A percentile compares a stretch with the other conserved stretches of the same genome.
Conservation (phyloP, 192 early-diverging fungal genomes). For the Linnemannia exigua region DNA sequence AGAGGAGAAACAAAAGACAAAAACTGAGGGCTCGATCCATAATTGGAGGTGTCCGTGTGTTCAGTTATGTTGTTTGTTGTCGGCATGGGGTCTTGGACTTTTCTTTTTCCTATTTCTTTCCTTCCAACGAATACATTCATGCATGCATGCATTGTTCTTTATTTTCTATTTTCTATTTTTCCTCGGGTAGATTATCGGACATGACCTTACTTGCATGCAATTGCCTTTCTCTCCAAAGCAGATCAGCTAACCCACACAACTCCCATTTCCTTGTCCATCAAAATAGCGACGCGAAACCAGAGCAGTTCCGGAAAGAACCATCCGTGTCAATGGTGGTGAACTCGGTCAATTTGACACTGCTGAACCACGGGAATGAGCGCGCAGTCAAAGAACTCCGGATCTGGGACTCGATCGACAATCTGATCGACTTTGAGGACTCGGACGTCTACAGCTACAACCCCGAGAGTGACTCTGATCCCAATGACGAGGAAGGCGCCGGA, state of each 20-base stretch:
- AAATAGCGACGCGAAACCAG: constrained; percentile 81
- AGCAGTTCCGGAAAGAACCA: constrained; percentile 85
- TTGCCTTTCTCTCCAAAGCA: not conserved
- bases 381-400: constrained; percentile 76
- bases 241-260: not conserved
- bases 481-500: constrained; percentile 87
- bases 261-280: not conserved
- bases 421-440: constrained; percentile 85
- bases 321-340: constrained; percentile 80
- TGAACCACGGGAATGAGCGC: constrained; percentile 83
- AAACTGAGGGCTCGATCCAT: not conserved
- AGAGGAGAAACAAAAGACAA: not conserved
- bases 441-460: constrained; percentile 95
- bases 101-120: not conserved
- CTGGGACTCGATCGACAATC: constrained; percentile 91
- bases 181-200: not conserved
- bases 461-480: constrained; percentile 89
- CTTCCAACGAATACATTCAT: not conserved
- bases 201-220: not conserved
- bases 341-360: constrained; percentile 87
- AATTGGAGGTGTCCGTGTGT: constrained; percentile 5
- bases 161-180: not conserved
- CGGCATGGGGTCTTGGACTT: not conserved
- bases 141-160: not conserved
- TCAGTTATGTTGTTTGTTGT: not conserved